phyloP scores from a whole-genome alignment of 192 early-diverging fungal species.

The Coemansia sp. region DNA sequence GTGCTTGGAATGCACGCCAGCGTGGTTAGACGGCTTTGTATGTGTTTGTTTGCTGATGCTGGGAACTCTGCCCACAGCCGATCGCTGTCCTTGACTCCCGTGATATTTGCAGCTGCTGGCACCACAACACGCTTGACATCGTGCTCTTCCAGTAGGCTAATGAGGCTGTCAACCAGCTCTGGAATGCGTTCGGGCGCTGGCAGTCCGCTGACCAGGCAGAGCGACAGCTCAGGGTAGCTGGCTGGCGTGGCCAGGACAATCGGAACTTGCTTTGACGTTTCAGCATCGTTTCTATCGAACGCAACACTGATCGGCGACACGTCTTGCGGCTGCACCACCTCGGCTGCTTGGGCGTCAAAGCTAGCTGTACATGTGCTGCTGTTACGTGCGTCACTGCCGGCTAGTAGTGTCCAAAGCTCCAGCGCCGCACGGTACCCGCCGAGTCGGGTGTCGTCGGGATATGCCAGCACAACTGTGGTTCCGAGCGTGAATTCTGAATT shows the following conservation, averaged over 20 bases:
- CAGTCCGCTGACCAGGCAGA: slow-evolving; percentile 42
- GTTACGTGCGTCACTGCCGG: neutral
- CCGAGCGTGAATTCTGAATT: slow-evolving; percentile 30
- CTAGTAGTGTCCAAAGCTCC: slow-evolving; percentile 22
- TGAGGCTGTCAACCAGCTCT: slow-evolving; percentile 27
- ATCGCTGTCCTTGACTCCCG: slow-evolving; percentile 11
- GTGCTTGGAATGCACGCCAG: slow-evolving; percentile 8
- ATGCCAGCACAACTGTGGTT: slow-evolving; percentile 37
- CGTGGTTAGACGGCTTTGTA: slow-evolving; percentile 1
- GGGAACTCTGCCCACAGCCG: slow-evolving; percentile 17
- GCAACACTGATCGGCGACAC: neutral
- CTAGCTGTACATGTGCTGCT: neutral
- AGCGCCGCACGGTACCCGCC: slow-evolving; percentile 48
- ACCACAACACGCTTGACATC: slow-evolving; percentile 31
- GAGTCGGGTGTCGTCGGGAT: slow-evolving; percentile 41
- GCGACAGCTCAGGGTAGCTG: slow-evolving; percentile 11
- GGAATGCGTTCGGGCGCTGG: slow-evolving; percentile 28
- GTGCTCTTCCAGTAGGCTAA: slow-evolving; percentile 18
- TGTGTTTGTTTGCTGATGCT: neutral
- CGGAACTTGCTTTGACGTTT: neutral
- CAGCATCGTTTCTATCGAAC: neutral
- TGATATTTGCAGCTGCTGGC: slow-evolving; percentile 30
- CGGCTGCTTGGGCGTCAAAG: slow-evolving; percentile 5
- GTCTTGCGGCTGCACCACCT: slow-evolving; percentile 8
- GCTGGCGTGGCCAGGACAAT: slow-evolving; percentile 20